Conservation (phyloP, 169 alveolate species). For the Cryptosporidium canis region DNA sequence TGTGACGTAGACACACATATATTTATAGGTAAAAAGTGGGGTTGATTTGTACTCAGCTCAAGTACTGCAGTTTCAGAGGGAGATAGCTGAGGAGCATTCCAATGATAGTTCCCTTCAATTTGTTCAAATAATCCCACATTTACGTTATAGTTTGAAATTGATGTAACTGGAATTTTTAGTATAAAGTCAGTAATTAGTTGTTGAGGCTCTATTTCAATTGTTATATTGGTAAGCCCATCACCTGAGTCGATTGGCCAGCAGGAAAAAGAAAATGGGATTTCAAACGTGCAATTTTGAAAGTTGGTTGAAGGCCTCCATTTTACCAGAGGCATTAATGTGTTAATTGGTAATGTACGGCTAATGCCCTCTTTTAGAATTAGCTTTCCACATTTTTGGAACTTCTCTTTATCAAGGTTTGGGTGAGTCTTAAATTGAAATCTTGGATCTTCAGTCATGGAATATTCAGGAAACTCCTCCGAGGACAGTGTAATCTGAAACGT, state of each 20-base stretch:
- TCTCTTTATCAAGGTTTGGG: conserved; percentile 54
- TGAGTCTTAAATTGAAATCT: conserved; percentile 68
- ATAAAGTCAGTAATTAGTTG: not conserved
- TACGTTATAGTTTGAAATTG: not conserved
- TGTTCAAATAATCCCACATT: not conserved
- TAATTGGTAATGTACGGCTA: conserved; percentile 17
- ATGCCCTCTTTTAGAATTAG: conserved; percentile 29
- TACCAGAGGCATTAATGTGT: conserved; percentile 55
- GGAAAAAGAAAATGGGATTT: conserved; percentile 45
- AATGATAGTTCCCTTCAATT: not conserved
- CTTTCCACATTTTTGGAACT: conserved; percentile 4
- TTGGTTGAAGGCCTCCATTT: conserved; percentile 35
- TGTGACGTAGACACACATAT: not conserved
- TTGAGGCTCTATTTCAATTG: conserved; percentile 28
- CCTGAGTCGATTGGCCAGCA: conserved; percentile 50
- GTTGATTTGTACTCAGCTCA: conserved; percentile 33
- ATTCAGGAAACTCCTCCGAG: conserved; percentile 36
- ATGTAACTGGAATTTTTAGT: not conserved
- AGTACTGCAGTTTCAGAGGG: conserved; percentile 33
- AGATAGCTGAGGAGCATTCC: not conserved
- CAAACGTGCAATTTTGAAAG: not conserved
- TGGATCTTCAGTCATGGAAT: conserved; percentile 32
- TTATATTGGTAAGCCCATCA: conserved; percentile 1
- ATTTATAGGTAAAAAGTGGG: conserved; percentile 33
- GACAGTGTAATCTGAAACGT: conserved; percentile 34